phyloP scores from a whole-genome alignment of 2,329 filamentous ascomycete genomes.

The Madurella mycetomatis region DNA sequence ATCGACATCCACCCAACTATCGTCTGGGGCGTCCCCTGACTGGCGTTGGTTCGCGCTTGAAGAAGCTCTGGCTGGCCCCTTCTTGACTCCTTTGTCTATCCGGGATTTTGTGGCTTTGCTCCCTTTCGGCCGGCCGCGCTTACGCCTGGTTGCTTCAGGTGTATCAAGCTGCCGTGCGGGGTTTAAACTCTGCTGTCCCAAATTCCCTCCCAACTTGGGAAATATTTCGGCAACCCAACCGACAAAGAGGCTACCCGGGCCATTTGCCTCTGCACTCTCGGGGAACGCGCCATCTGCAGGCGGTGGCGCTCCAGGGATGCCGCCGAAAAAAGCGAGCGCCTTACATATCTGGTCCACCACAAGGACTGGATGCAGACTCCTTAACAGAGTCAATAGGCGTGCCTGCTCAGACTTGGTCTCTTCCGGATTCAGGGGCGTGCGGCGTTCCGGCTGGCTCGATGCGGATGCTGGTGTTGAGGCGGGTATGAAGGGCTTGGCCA shows the following conservation, averaged over 20 bases:
- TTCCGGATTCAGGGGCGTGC: slow-evolving; percentile 34
- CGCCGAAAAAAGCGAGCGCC: slow-evolving; percentile 60
- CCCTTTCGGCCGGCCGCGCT: slow-evolving; percentile 53
- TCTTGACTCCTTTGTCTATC: slow-evolving; percentile 50
- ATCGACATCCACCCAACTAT: slow-evolving; percentile 45
- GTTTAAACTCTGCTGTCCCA: slow-evolving; percentile 24
- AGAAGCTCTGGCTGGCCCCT: slow-evolving; percentile 32
- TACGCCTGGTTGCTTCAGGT: slow-evolving; percentile 35
- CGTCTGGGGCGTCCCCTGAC: slow-evolving; percentile 28
- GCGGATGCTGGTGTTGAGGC: slow-evolving; percentile 8
- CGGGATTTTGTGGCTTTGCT: slow-evolving; percentile 47
- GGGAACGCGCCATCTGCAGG: slow-evolving; percentile 50
- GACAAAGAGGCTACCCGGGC: slow-evolving; percentile 54
- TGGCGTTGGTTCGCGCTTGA: slow-evolving; percentile 4
- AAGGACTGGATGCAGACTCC: slow-evolving; percentile 49
- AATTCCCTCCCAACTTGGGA: slow-evolving; percentile 37
- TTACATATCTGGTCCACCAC: slow-evolving; percentile 61
- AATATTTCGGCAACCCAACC: slow-evolving; percentile 63
- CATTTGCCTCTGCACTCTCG: slow-evolving; percentile 52
- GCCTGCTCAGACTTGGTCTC: slow-evolving; percentile 58
- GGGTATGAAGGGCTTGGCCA: slow-evolving; percentile 18
- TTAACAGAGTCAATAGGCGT: slow-evolving; percentile 53
- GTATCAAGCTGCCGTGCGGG: slow-evolving; percentile 21
- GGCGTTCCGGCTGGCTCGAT: slow-evolving; percentile 8
- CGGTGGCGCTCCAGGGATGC: slow-evolving; percentile 52